These are phyloP conservation scores for Mucor saturninus DNA, from an alignment of 371 early-diverging fungal species.

Conservation along the genomic window DNA sequence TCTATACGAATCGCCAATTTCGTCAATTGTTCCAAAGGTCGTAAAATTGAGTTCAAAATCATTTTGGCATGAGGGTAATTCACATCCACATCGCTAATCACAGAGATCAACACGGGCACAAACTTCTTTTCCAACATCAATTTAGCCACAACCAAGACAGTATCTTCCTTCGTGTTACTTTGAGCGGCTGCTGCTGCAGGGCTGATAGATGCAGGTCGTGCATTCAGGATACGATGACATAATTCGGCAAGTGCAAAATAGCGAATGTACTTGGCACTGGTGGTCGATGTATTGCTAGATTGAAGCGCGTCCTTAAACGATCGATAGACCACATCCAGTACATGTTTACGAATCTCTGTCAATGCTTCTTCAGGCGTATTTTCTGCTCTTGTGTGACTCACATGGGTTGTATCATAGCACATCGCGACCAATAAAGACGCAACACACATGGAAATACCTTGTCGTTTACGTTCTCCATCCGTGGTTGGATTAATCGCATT, in stretches of 20 bases:
- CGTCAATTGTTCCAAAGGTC: constrained; percentile 88
- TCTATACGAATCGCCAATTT: constrained; percentile 52
- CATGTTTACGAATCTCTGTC: constrained; percentile 63
- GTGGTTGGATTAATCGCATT: constrained; percentile 53
- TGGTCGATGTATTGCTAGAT: constrained; percentile 37
- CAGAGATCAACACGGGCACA: constrained; percentile 77
- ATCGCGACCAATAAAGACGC: constrained; percentile 62
- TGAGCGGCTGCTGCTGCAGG: not conserved
- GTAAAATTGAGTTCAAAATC: constrained; percentile 77
- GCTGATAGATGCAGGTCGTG: constrained; percentile 40
- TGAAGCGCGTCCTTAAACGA: constrained; percentile 64
- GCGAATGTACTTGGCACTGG: constrained; percentile 67
- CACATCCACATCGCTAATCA: constrained; percentile 86
- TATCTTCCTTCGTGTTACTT: constrained; percentile 39
- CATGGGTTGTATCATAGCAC: constrained; percentile 51
- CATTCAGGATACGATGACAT: constrained; percentile 69
- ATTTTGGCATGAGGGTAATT: constrained; percentile 84
- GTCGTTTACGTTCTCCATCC: constrained; percentile 58
- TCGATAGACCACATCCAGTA: constrained; percentile 63
- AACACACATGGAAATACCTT: constrained; percentile 71
- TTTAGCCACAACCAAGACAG: constrained; percentile 67
- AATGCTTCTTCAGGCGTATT: constrained; percentile 32
- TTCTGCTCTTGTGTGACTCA: constrained; percentile 19
- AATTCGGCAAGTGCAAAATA: constrained; percentile 77
- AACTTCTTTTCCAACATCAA: constrained; percentile 91